These are phyloP conservation scores for Arthrobotrys megalospora DNA, from an alignment of 2,329 filamentous ascomycete species.

Conservation along the genomic window DNA sequence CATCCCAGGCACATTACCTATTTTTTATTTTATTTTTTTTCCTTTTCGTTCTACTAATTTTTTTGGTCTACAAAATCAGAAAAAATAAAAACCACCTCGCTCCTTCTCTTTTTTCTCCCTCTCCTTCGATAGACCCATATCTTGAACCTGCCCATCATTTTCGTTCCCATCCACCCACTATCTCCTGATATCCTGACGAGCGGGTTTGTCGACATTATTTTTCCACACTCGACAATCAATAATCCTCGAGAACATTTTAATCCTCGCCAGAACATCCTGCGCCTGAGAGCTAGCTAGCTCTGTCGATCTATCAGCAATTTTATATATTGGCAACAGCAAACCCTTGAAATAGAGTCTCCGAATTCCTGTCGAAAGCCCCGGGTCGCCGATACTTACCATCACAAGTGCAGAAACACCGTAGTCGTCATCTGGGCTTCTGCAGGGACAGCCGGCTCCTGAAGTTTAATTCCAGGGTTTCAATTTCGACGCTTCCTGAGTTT, in stretches of 20 bases:
- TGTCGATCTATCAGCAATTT: conserved; percentile 50
- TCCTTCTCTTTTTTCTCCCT: conserved; percentile 48
- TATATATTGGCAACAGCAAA: conserved; percentile 54
- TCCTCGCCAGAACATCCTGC: conserved; percentile 29
- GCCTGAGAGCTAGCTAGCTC: conserved; percentile 44
- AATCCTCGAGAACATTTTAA: conserved; percentile 40
- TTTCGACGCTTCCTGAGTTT: conserved; percentile 24
- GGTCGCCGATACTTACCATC: conserved; percentile 35
- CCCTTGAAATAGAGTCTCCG: conserved; percentile 34
- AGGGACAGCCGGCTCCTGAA: conserved; percentile 52
- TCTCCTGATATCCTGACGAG: conserved; percentile 48
- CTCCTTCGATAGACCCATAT: conserved; percentile 38
- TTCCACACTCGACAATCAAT: conserved; percentile 35
- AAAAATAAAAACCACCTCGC: conserved; percentile 52
- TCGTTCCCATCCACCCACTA: conserved; percentile 23
- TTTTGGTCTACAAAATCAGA: conserved; percentile 21
- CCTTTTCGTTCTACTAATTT: conserved; percentile 21
- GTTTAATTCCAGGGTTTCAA: conserved; percentile 52
- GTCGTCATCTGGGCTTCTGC: conserved; percentile 45
- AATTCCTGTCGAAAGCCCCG: conserved; percentile 28
- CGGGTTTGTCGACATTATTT: conserved; percentile 56
- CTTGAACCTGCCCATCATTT: conserved; percentile 35
- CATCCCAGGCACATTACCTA: conserved; percentile 30
- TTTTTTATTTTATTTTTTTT: conserved; percentile 28
- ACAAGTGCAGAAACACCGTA: conserved; percentile 26